A percentile compares a stretch with the other conserved stretches of the same genome.
Conservation (phyloP, 1,284 basidiomycete genomes). For the Puccinia horiana region DNA sequence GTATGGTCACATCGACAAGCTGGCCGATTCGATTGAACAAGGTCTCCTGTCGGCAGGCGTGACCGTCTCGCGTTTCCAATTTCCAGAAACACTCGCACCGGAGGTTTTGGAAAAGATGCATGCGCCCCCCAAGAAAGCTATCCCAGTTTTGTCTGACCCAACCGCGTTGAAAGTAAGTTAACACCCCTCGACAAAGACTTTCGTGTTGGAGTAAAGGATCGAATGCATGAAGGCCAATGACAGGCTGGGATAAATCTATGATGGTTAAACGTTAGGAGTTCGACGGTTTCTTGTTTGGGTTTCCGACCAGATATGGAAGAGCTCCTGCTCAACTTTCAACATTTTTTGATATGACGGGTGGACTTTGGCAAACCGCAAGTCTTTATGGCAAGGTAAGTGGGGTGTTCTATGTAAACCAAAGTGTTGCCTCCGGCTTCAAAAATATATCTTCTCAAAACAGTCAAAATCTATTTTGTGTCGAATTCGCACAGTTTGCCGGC, state of each 20-base stretch:
- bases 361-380: conserved; percentile 70
- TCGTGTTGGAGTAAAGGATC: neutral
- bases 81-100: conserved; percentile 79
- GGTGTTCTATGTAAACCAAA: conserved; percentile 55
- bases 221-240: neutral
- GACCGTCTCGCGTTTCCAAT: conserved; percentile 69
- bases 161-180: conserved; percentile 67
- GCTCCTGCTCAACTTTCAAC: conserved; percentile 52
- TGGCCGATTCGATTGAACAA: conserved; percentile 75
- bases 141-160: conserved; percentile 55
- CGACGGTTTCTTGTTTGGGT: conserved; percentile 66
- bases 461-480: neutral
- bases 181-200: neutral
- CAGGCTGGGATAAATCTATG: neutral
- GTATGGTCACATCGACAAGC: conserved; percentile 61
- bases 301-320: conserved; percentile 68
- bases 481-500: conserved; percentile 34
- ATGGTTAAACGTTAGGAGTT: conserved; percentile 48
- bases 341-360: conserved; percentile 74
- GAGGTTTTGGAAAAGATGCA: conserved; percentile 75
- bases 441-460: conserved; percentile 59
- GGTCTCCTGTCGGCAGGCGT: conserved; percentile 75
- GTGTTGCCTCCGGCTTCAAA: conserved; percentile 62
- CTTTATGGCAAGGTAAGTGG: conserved; percentile 77
- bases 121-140: conserved; percentile 67